Evolutionary conservation across 176 grass and related monocot species (phyloP).

Genomic region (Saccharum officinarum): DNA sequence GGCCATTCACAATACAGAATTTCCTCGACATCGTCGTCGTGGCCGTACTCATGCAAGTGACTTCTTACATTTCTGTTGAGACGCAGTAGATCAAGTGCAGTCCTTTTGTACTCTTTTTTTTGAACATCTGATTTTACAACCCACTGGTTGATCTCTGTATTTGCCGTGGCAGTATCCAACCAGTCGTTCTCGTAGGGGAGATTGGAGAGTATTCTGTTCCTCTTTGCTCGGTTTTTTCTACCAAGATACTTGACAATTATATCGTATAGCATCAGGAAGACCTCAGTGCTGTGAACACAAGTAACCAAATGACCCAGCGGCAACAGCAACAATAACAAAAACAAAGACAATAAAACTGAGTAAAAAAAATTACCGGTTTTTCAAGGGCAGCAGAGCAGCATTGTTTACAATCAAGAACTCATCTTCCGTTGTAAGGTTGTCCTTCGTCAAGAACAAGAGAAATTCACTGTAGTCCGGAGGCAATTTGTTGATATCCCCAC

Average conservation of each 20-base stretch:
- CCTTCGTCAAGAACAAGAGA: neutral
- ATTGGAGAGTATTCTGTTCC: neutral
- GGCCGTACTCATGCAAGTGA: neutral
- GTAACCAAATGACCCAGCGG: neutral
- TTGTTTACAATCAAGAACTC: slow-evolving; percentile 2
- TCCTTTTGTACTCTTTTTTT: neutral
- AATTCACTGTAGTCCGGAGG: neutral
- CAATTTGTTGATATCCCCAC: neutral
- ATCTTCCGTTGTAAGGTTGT: neutral
- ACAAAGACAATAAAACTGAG: neutral
- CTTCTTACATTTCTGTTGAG: slow-evolving; percentile 19
- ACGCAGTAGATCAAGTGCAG: neutral
- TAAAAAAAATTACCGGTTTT: neutral
- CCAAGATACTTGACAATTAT: neutral
- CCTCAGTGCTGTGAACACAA: neutral
- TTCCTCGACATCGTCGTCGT: neutral
- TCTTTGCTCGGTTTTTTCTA: neutral
- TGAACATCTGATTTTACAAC: neutral
- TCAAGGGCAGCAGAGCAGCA: slow-evolving; percentile 8
- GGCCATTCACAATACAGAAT: slow-evolving; percentile 24
- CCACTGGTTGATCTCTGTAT: slow-evolving; percentile 1
- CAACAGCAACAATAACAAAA: neutral
- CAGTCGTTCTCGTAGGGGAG: neutral
- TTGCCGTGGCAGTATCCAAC: slow-evolving; percentile 1
- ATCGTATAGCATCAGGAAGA: neutral